Conservation (phyloP, 2,329 filamentous ascomycete species). For the Aspergillus intermedius region DNA sequence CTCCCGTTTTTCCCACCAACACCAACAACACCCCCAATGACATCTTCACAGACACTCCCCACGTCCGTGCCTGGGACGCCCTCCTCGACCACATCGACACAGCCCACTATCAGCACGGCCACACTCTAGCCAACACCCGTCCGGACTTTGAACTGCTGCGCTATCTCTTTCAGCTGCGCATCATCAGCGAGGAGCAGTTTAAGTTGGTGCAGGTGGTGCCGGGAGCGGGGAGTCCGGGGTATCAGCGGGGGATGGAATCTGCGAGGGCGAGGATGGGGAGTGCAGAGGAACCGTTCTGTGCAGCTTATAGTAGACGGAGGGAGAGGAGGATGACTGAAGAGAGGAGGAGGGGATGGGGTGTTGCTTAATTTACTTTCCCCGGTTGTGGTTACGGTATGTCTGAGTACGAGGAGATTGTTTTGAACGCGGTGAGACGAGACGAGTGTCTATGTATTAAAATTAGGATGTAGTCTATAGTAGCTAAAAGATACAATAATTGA, state of each 20-base stretch:
- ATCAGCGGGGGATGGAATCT: conserved; percentile 31
- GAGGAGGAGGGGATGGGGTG: conserved; percentile 15
- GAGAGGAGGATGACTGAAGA: conserved; percentile 34
- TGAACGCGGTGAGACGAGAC: too few species aligned
- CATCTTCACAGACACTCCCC: neutral
- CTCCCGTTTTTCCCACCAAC: neutral
- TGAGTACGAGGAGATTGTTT: too few species aligned
- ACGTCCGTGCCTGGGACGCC: conserved; percentile 29
- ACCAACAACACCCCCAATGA: conserved; percentile 12
- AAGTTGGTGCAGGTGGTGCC: conserved; percentile 38
- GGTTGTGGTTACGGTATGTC: too few species aligned
- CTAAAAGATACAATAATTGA: too few species aligned
- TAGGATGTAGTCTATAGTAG: too few species aligned
- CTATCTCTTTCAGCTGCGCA: conserved; percentile 36
- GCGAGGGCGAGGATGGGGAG: conserved; percentile 32
- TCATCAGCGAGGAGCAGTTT: conserved; percentile 40
- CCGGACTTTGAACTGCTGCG: conserved; percentile 42
- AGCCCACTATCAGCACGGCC: conserved; percentile 36
- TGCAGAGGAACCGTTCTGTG: conserved; percentile 35
- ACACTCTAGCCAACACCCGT: conserved; percentile 34
- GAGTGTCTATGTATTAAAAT: too few species aligned
- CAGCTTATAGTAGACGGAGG: conserved; percentile 33
- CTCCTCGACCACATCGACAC: conserved; percentile 39
- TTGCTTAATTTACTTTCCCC: neutral
- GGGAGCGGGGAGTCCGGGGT: conserved; percentile 29